Conservation (phyloP, 768 basidiomycete genomes). For the Pleurotus sapidus region DNA sequence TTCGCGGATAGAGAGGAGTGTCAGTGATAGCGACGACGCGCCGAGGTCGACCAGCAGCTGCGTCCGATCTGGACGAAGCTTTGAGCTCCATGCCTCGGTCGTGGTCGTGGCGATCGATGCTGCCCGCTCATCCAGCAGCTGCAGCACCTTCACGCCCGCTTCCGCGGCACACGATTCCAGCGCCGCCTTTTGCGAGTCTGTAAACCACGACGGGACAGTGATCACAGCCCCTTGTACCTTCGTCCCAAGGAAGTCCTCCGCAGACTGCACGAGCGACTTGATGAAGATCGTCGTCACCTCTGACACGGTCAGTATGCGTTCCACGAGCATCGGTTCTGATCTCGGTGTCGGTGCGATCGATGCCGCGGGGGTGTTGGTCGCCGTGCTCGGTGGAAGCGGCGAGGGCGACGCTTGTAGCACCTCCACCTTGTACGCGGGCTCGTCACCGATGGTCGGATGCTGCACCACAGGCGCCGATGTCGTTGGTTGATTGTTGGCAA, state of each 20-base stretch:
- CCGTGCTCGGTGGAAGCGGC: slow-evolving; percentile 50
- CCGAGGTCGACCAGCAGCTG: slow-evolving; percentile 84
- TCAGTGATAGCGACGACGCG: slow-evolving; percentile 64
- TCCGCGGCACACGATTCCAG: slow-evolving; percentile 71
- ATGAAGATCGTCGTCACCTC: slow-evolving; percentile 89
- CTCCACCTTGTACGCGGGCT: slow-evolving; percentile 82
- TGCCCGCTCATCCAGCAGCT: slow-evolving; percentile 85
- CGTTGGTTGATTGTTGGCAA: slow-evolving; percentile 48
- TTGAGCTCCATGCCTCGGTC: slow-evolving; percentile 36
- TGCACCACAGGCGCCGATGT: slow-evolving; percentile 74
- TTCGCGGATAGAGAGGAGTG: slow-evolving; percentile 70
- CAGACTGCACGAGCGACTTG: slow-evolving; percentile 77
- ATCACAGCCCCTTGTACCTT: slow-evolving; percentile 80
- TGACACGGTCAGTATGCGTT: slow-evolving; percentile 74
- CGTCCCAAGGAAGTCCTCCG: slow-evolving; percentile 87
- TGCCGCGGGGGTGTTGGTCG: slow-evolving; percentile 52
- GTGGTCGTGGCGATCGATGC: slow-evolving; percentile 67
- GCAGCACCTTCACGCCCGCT: slow-evolving; percentile 81
- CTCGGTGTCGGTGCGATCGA: slow-evolving; percentile 71
- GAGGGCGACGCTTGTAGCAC: slow-evolving; percentile 77
- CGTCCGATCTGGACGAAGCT: slow-evolving; percentile 59
- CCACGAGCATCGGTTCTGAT: slow-evolving; percentile 62
- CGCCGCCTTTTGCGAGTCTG: slow-evolving; percentile 62
- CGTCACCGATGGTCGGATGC: slow-evolving; percentile 67
- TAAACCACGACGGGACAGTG: slow-evolving; percentile 76